Percentiles rank a stretch among this genome's conserved stretches.
These are phyloP conservation scores for cucumber (Cucumis sativus) DNA, from an alignment of 306 rosid genomes.

Conservation along the genomic window DNA sequence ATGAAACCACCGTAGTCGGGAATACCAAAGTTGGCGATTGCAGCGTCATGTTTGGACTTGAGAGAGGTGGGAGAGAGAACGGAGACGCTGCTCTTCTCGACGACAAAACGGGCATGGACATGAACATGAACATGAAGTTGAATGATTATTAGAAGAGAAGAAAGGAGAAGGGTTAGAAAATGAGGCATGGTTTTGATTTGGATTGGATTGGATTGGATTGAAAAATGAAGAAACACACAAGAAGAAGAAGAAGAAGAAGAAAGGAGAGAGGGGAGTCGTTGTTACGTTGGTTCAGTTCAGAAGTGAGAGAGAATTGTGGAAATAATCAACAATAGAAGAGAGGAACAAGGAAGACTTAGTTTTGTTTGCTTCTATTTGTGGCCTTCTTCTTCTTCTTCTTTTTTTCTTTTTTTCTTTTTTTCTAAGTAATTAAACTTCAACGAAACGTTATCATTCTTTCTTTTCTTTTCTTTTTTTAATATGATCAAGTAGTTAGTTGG, in stretches of 20 bases:
- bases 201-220: background rate
- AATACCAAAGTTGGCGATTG: slow-evolving; percentile 80
- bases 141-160: background rate
- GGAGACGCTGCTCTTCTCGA: slow-evolving; percentile 61
- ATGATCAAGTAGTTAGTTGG: too few relatives aligned
- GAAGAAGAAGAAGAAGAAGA: slow-evolving; percentile 4
- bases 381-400: background rate
- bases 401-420: background rate
- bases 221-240: background rate
- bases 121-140: slow-evolving; percentile 11
- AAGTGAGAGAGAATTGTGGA: background rate
- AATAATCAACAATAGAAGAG: background rate
- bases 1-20: slow-evolving; percentile 84
- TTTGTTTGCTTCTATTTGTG: background rate
- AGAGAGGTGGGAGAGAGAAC: slow-evolving; percentile 45
- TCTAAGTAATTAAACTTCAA: background rate
- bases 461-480: too few relatives aligned
- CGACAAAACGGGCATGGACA: slow-evolving; percentile 49
- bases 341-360: background rate
- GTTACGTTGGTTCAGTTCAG: background rate
- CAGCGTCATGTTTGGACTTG: slow-evolving; percentile 41
- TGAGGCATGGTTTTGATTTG: background rate
- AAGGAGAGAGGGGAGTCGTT: too few relatives aligned
- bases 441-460: background rate
- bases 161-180: background rate